Evolutionary conservation across 2,329 filamentous ascomycete genomes (phyloP).

Genomic region (Cryphonectria nitschkei): DNA sequence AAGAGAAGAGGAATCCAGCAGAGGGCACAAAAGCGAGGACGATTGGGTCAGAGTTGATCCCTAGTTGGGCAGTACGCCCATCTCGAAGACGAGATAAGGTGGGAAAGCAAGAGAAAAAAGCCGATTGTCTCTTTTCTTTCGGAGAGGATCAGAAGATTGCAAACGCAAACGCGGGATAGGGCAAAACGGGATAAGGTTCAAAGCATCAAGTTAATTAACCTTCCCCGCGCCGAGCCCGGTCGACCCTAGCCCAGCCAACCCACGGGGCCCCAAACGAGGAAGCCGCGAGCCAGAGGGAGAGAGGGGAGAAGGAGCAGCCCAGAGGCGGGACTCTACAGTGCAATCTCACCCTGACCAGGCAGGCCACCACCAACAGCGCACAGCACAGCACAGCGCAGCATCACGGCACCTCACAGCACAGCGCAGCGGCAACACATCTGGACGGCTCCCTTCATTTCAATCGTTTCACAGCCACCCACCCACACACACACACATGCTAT

Average conservation of each 20-base stretch:
- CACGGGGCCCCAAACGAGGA: not conserved
- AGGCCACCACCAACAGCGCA: not conserved
- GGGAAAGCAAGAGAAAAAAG: not conserved
- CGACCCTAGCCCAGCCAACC: not conserved
- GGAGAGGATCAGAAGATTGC: not conserved
- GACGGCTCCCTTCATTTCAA: not conserved
- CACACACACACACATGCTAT: not conserved
- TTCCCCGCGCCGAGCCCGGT: not conserved
- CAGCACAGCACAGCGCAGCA: not conserved
- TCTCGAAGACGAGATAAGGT: not conserved
- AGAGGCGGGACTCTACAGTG: not conserved
- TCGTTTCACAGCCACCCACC: not conserved
- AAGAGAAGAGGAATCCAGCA: not conserved
- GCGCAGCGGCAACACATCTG: not conserved
- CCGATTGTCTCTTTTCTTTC: no score
- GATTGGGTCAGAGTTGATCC: not conserved
- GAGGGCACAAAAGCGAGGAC: no score
- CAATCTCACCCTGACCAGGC: not conserved
- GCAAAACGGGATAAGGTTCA: not conserved
- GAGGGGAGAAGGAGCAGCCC: not conserved
- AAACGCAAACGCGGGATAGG: not conserved
- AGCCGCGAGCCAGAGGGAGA: not conserved
- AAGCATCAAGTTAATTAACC: not conserved
- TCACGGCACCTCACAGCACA: not conserved
- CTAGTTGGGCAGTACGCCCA: not conserved